Percentiles rank a stretch among this genome's conserved stretches.
phyloP scores from a whole-genome alignment of 148 eudicot species.

The Arbutus unedo region DNA sequence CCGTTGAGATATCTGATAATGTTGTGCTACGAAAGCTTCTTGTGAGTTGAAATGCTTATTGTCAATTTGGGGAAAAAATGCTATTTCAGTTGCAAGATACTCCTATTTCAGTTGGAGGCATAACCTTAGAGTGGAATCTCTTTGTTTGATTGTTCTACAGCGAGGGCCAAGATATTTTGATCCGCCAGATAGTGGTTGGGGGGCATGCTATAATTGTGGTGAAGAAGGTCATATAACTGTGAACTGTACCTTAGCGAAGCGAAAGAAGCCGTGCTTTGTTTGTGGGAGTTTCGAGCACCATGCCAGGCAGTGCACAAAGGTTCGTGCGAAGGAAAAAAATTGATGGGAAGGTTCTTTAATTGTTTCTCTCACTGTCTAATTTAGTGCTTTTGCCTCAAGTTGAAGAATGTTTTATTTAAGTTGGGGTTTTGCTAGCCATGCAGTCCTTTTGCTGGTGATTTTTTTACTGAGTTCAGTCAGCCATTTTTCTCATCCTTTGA shows the following conservation, averaged over 20 bases:
- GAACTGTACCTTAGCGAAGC: conserved; percentile 66
- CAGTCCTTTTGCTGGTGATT: not conserved
- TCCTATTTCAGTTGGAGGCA: conserved; percentile 26
- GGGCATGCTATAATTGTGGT: conserved; percentile 94
- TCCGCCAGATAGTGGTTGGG: conserved; percentile 90
- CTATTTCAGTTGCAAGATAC: conserved; percentile 25
- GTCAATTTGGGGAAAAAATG: conserved; percentile 24
- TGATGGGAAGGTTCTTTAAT: not conserved
- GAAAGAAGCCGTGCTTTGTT: conserved; percentile 87
- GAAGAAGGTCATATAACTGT: conserved; percentile 74
- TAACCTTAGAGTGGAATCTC: conserved; percentile 38
- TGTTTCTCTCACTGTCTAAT: not conserved
- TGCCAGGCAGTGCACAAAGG: conserved; percentile 81
- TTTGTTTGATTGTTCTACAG: conserved; percentile 57
- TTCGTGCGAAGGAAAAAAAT: conserved; percentile 25
- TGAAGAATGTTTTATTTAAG: not conserved
- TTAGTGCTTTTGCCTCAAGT: not conserved
- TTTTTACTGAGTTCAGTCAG: not conserved
- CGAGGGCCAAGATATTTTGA: conserved; percentile 98
- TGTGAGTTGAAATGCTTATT: conserved; percentile 66
- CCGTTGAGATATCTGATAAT: conserved; percentile 49
- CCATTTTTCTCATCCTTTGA: not conserved
- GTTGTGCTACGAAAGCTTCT: conserved; percentile 79
- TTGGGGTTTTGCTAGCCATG: not conserved
- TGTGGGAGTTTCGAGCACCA: conserved; percentile 95